Evolutionary conservation across 495 filamentous ascomycete genomes (phyloP), one percentile per base, ranked within the genome.

Genomic region (Penicillium bialowiezense): DNA sequence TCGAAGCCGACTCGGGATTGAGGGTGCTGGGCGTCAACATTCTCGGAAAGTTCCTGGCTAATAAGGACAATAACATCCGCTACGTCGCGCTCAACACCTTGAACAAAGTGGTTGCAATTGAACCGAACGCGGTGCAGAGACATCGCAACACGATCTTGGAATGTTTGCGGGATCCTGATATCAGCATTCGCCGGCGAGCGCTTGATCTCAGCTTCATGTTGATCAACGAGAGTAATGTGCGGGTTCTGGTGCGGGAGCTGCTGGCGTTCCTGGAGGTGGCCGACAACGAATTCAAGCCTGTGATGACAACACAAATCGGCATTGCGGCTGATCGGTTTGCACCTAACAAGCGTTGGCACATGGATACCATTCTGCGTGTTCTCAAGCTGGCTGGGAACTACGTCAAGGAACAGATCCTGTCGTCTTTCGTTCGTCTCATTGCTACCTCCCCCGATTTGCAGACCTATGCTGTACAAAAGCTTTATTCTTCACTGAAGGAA

Each of bases 31-130:
- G 93, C 62, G 92, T 98, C 55, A 98, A 98, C 61, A 98, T 98
- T 45, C 82, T 98, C 7, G 93, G 93, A 62, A 98, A 97, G 64
- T 98, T 98, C 75, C 72, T 98, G 45, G 83, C 90, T 6, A 98
- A 98, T 69, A 88, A 91, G 65, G 93, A 98, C 71, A 98, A 98
- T 75, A 98, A 98, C 60, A 97, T 98, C 63, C 89, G 93, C 59
- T 98, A 98, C 64, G 93, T 98, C 39, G 93, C 93, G 19, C 70
- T 98, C 20, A 98, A 98, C 67, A 98, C 93, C 1, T 75, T 98
- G 50, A 92, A 96, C 71, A 98, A 98, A 71, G 93, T 98, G 42
- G 92, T 98, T 36, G 92, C 95, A 8, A 90, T 98, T 31, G 93
- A 98, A 63, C 95, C 93, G 14, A 97, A 97, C 60, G 95, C 93